A percentile compares a stretch with the other conserved stretches of the same genome.
These are phyloP conservation scores for Colletotrichum sp. DNA, from an alignment of 2,329 filamentous ascomycete species.

Conservation along the genomic window DNA sequence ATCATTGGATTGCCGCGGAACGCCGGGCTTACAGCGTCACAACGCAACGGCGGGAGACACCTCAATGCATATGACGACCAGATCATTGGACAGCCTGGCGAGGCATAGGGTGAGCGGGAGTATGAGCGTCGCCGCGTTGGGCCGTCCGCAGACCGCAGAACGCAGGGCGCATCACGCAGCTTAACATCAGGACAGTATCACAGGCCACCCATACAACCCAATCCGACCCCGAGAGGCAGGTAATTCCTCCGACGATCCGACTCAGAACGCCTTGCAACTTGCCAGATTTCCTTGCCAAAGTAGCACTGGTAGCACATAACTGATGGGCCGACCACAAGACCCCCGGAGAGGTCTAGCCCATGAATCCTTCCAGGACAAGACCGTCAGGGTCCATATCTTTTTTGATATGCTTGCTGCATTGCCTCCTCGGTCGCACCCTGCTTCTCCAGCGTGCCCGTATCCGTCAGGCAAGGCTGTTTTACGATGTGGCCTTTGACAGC, in stretches of 20 bases:
- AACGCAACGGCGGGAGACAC: background rate
- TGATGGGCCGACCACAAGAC: background rate
- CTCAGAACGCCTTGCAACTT: background rate
- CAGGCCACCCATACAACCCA: background rate
- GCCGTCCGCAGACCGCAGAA: background rate
- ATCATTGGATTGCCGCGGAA: background rate
- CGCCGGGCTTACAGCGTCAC: background rate
- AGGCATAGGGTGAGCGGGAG: background rate
- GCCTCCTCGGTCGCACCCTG: background rate
- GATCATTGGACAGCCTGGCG: background rate
- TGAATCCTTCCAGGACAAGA: background rate
- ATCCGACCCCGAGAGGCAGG: background rate
- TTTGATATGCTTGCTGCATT: background rate
- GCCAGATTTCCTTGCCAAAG: background rate
- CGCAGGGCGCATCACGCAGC: background rate
- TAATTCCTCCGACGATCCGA: constrained; percentile 10
- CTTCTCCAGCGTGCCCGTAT: background rate
- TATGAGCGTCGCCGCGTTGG: background rate
- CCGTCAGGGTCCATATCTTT: background rate
- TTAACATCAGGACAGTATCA: background rate
- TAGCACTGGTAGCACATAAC: background rate
- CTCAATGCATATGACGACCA: background rate
- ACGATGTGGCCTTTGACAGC: background rate
- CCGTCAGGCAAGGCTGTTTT: background rate
- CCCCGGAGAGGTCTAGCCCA: constrained; percentile 5